Evolutionary conservation across 805 yeast species (phyloP), one percentile per base, ranked within the genome.

Genomic region (Candida saitoana): DNA sequence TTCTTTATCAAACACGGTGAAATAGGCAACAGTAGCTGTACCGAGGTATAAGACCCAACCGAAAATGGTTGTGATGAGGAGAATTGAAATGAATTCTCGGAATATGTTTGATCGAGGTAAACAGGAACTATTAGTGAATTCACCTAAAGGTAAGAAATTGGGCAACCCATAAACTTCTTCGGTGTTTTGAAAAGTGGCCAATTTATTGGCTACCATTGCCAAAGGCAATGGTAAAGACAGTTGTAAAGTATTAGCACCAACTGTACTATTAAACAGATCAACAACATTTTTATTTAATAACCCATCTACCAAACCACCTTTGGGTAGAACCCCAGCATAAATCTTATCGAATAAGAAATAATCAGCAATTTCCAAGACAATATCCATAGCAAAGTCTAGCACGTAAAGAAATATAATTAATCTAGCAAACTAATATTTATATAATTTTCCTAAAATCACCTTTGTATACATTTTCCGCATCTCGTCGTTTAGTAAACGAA

Each of bases 1-100:
- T 41, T 82, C 81, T 59, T 82, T 84, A 65, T 93, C 97, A 60
- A 87, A 93, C 18, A 93, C 80, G 51, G 84, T 79, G 29, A 72
- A 51, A 61, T 86, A 93, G 8, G 95, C 81, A n/a, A 85, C 53
- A 12, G 81, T 71, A 2, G 98, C 98, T 40, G 80, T 83, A 15
- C 67, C 51, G 34, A 89, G 69, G 63, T 93, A 93, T 35, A 91
- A 64, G n/a, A 81, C 30, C 86, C 91, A 82, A 34, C 98, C 99
- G 55, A 91, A 90, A 4, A 91, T 43, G 24, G 88, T 77, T 51
- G 89, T 84, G 35, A 90, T 62, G 8, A 80, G 43, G 51, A 82
- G 80, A 38, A 91, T 67, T 14, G 93, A 73, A 9, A 87, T 31
- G 14, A 71, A 48, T 65, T 89, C 93, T 63, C 99, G 81, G 17